Evolutionary conservation across 1,284 basidiomycete species (phyloP).

Genomic region (Albatrellus sp.): DNA sequence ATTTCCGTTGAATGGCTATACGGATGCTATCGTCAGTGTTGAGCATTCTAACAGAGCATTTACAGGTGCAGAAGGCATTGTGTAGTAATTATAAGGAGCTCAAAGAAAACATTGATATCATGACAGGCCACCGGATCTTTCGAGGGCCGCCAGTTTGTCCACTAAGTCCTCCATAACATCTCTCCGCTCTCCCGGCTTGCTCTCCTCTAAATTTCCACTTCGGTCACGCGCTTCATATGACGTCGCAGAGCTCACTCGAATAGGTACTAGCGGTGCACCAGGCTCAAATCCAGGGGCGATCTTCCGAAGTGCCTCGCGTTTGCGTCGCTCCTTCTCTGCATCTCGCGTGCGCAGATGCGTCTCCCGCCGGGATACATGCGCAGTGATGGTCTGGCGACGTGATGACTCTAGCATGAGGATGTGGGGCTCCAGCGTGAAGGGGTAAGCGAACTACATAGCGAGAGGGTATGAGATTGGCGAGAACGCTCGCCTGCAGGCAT

Average conservation of each 20-base stretch:
- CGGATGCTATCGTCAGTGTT: too few relatives aligned
- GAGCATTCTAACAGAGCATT: too few relatives aligned
- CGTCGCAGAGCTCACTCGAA: slow-evolving; percentile 7
- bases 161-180: slow-evolving; percentile 78
- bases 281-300: slow-evolving; percentile 72
- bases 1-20: too few relatives aligned
- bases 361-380: slow-evolving; percentile 54
- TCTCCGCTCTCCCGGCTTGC: slow-evolving; percentile 10
- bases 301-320: slow-evolving; percentile 60
- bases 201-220: too few relatives aligned
- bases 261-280: slow-evolving; percentile 44
- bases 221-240: too few relatives aligned
- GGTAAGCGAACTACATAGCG: slow-evolving; percentile 79
- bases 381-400: slow-evolving; percentile 50
- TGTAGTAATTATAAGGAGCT: too few relatives aligned
- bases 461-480: neutral
- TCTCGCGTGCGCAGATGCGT: slow-evolving; percentile 59
- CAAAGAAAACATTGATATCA: too few relatives aligned
- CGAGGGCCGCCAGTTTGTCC: slow-evolving; percentile 61
- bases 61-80: too few relatives aligned
- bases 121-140: slow-evolving; percentile 14
- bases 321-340: slow-evolving; percentile 66
- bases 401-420: slow-evolving; percentile 62
- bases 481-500: neutral
- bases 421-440: slow-evolving; percentile 83